These are phyloP conservation scores for Phytophthora europaea DNA, from an alignment of 352 stramenopile genomes.

Conservation along the genomic window DNA sequence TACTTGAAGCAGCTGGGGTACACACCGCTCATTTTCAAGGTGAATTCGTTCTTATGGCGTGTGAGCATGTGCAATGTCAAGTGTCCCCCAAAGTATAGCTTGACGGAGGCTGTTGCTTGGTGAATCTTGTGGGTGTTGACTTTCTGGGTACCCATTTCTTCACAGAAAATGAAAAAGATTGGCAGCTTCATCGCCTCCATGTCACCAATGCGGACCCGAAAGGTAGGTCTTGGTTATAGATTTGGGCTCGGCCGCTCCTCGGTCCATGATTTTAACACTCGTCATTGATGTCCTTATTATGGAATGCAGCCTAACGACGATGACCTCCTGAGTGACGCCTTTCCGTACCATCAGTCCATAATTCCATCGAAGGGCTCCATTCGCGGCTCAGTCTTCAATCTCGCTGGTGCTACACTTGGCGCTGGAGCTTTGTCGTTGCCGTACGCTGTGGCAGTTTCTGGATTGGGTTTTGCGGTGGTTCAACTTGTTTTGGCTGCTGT, in stretches of 20 bases:
- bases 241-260: neutral
- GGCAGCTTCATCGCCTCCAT: constrained; percentile 80
- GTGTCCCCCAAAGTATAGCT: neutral
- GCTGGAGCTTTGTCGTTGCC: constrained; percentile 82
- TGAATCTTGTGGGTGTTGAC: constrained; percentile 13
- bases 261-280: constrained; percentile 5
- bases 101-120: neutral
- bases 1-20: constrained; percentile 85
- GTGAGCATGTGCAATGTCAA: constrained; percentile 14
- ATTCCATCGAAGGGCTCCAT: constrained; percentile 87
- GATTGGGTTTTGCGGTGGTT: constrained; percentile 76
- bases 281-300: neutral
- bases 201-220: constrained; percentile 68
- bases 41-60: constrained; percentile 33
- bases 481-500: constrained; percentile 77
- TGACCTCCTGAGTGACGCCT: constrained; percentile 65
- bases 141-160: neutral
- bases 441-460: constrained; percentile 85
- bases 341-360: constrained; percentile 82
- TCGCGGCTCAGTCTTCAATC: constrained; percentile 87
- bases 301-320: constrained; percentile 43
- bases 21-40: constrained; percentile 85
- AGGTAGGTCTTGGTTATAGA: constrained; percentile 14
- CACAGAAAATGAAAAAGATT: constrained; percentile 76
- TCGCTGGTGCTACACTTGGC: constrained; percentile 83